Percentiles rank a stretch among this genome's conserved stretches.
phyloP scores from a whole-genome alignment of 768 basidiomycete species.

The Russula compacta region DNA sequence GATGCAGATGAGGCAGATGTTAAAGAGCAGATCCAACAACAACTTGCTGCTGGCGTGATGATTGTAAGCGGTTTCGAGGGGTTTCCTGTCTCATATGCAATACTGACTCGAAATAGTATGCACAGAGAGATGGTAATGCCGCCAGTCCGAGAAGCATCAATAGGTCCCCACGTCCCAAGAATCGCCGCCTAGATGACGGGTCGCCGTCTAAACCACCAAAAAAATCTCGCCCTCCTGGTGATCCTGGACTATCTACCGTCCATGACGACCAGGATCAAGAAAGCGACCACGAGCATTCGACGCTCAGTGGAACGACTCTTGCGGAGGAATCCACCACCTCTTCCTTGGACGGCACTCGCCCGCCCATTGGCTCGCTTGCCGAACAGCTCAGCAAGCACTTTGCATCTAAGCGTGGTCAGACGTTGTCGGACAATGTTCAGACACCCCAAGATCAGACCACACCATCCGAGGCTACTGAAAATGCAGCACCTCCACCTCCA shows the following conservation, averaged over 20 bases:
- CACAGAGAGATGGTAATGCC: conserved; percentile 45
- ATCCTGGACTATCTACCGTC: conserved; percentile 27
- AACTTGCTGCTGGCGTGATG: conserved; percentile 64
- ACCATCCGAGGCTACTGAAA: conserved; percentile 34
- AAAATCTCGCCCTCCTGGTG: conserved; percentile 35
- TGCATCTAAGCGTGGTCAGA: conserved; percentile 36
- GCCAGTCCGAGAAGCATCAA: conserved; percentile 62
- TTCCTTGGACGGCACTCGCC: conserved; percentile 28
- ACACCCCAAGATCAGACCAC: conserved; percentile 30
- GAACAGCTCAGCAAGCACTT: conserved; percentile 58
- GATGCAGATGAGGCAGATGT: conserved; percentile 81
- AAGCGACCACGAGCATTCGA: conserved; percentile 44
- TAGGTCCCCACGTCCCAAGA: conserved; percentile 55
- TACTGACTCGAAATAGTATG: conserved; percentile 37
- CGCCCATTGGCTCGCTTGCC: conserved; percentile 40
- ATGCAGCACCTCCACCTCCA: conserved; percentile 1
- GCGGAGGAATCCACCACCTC: conserved; percentile 44
- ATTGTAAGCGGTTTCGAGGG: conserved; percentile 40
- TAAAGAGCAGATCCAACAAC: conserved; percentile 80
- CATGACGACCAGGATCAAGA: conserved; percentile 45
- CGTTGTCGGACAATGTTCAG: too few relatives aligned
- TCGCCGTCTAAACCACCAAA: conserved; percentile 32
- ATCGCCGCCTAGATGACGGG: conserved; percentile 30
- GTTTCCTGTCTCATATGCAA: background rate
- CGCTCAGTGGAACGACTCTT: conserved; percentile 39